Conservation (phyloP, 2,329 filamentous ascomycete genomes). For the Cladobotryum protrusum region DNA sequence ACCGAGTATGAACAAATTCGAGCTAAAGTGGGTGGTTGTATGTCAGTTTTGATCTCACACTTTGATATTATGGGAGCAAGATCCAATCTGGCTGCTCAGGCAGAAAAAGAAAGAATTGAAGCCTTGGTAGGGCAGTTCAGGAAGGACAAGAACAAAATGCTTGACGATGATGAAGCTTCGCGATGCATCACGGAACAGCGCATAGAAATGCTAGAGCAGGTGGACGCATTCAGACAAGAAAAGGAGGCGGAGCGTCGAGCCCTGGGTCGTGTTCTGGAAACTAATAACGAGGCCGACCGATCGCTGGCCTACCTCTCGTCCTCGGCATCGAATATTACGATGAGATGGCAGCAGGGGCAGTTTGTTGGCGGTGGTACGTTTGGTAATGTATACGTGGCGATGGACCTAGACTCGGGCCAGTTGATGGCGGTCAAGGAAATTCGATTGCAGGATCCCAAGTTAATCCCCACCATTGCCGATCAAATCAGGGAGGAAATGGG, state of each 20-base stretch:
- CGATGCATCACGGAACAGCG: slow-evolving; percentile 69
- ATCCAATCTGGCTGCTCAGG: slow-evolving; percentile 86
- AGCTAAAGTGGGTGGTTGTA: slow-evolving; percentile 89
- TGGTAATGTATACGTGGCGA: slow-evolving; percentile 92
- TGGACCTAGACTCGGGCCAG: slow-evolving; percentile 93
- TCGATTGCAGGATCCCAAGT: slow-evolving; percentile 87
- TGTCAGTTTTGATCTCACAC: slow-evolving; percentile 94
- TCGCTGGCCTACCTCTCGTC: slow-evolving; percentile 91
- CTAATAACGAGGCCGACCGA: slow-evolving; percentile 90
- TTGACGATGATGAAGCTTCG: slow-evolving; percentile 81
- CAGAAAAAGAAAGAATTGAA: slow-evolving; percentile 83
- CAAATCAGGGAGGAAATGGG: slow-evolving; percentile 98
- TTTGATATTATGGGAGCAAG: slow-evolving; percentile 99
- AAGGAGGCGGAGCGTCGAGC: slow-evolving; percentile 81
- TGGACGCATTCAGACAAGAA: slow-evolving; percentile 73
- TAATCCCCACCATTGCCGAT: slow-evolving; percentile 87
- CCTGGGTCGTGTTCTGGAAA: slow-evolving; percentile 84
- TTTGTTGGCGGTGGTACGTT: slow-evolving; percentile 97
- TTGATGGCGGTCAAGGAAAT: slow-evolving; percentile 99
- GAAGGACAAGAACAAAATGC: slow-evolving; percentile 65
- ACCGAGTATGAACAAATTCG: slow-evolving; percentile 79
- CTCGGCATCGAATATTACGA: slow-evolving; percentile 87
- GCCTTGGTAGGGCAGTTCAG: slow-evolving; percentile 69
- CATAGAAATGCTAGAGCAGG: slow-evolving; percentile 61
- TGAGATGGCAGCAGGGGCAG: slow-evolving; percentile 98